A percentile compares a stretch with the other conserved stretches of the same genome.
Evolutionary conservation across 768 basidiomycete genomes (phyloP).

Genomic region (Trametes sanguinea): DNA sequence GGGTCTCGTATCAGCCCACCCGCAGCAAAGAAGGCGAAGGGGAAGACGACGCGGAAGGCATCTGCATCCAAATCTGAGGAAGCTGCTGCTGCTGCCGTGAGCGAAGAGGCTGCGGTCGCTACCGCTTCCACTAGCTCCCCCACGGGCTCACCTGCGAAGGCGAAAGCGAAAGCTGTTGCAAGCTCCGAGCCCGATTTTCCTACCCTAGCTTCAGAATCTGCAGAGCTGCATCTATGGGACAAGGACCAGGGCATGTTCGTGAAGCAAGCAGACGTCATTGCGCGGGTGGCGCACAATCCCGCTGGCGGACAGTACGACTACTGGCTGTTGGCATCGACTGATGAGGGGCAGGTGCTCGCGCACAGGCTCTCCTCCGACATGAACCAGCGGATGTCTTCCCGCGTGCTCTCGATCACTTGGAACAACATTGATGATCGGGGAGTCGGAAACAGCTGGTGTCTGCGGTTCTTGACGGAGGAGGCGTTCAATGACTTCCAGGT

Average conservation of each 20-base stretch:
- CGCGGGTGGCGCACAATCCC: slow-evolving; percentile 49
- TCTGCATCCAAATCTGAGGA: slow-evolving; percentile 19
- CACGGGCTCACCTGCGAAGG: neutral
- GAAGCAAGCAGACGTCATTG: slow-evolving; percentile 54
- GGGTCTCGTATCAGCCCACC: slow-evolving; percentile 12
- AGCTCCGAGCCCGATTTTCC: slow-evolving; percentile 23
- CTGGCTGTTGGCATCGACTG: slow-evolving; percentile 58
- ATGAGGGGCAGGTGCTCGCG: slow-evolving; percentile 52
- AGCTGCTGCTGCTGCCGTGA: slow-evolving; percentile 19
- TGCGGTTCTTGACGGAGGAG: slow-evolving; percentile 62
- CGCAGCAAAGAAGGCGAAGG: slow-evolving; percentile 29
- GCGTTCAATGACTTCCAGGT: slow-evolving; percentile 61
- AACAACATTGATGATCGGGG: slow-evolving; percentile 64
- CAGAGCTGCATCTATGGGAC: slow-evolving; percentile 67
- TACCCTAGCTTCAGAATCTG: slow-evolving; percentile 44
- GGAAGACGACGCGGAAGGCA: slow-evolving; percentile 19
- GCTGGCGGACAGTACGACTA: slow-evolving; percentile 51
- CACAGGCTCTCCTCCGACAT: slow-evolving; percentile 68
- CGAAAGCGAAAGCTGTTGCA: slow-evolving; percentile 20
- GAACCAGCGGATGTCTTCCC: slow-evolving; percentile 68
- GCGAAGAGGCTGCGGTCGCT: slow-evolving; percentile 23
- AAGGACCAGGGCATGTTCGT: slow-evolving; percentile 48
- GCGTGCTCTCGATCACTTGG: slow-evolving; percentile 82
- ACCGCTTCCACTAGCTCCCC: slow-evolving; percentile 9
- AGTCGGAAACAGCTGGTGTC: slow-evolving; percentile 75